Base-by-base conservation (phyloP, 495 filamentous ascomycete genomes). In the Neurospora sp. region DNA sequence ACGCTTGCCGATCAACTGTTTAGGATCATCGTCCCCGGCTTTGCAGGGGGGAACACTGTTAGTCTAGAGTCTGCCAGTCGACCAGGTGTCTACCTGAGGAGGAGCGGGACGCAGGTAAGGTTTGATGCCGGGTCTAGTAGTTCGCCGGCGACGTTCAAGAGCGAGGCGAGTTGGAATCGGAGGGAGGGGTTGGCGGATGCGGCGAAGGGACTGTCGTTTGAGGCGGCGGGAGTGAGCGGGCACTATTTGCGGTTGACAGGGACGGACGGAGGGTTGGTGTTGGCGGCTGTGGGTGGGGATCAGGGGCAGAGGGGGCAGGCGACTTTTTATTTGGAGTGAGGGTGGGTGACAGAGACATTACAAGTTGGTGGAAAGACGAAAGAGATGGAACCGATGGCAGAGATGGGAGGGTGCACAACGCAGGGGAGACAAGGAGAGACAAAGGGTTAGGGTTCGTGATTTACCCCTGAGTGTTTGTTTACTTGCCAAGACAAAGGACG, bases 1-100 rank as follows among this genome's bases (percentile, higher is more conserved):
- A n/a, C n/a, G n/a, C n/a, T n/a, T n/a, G n/a, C 71, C 0, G 76
- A 79, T 53, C 76, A 73, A 9, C 72, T 71, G 61, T 79, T 78
- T 18, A 48, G 74, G 0, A 48, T 79, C 11, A 69, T 73, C 0
- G 76, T 41, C 6, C 77, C 77, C 2, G 74, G 77, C 0, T 20
- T 79, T 12, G 73, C 72, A 2, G 77, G 77, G 0, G 74, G 70
- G 1, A 70, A 48, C 31, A 76, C 74, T 0, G 68, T 78, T 0
- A 79, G 76, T 16, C 31, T 79, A 3, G 77, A 79, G 46, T 76
- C 76, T 1, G 72, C 76, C 9, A 71, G 71, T 22, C 72, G 74
- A 7, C 76, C 77, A 9, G 76, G 77, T 42, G 8, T 42, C 7
- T 79, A 73, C 10, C 35, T 76, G 9, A 44, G 77, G 1, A 46